Evolutionary conservation across 306 rosid species (phyloP).

Genomic region (Dryas drummondii): DNA sequence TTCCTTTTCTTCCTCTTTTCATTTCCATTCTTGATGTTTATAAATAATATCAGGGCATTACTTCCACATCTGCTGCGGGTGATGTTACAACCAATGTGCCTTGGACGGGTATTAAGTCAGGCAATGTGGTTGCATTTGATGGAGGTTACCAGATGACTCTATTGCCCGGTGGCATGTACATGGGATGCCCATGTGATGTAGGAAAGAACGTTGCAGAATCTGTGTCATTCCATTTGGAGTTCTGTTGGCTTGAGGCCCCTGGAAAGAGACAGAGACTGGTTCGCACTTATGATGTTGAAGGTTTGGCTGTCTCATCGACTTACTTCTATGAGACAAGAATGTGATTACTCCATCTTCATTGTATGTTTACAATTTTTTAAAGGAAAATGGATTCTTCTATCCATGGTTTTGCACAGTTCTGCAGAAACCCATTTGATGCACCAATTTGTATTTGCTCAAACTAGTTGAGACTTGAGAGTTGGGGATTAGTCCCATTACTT

Average conservation of each 20-base stretch:
- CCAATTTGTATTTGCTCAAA: background rate
- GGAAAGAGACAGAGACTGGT: constrained; percentile 80
- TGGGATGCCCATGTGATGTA: constrained; percentile 86
- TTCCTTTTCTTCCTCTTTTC: background rate
- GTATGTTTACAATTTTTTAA: background rate
- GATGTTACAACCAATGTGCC: constrained; percentile 69
- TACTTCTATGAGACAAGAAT: constrained; percentile 65
- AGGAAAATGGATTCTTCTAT: background rate
- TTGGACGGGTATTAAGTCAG: constrained; percentile 74
- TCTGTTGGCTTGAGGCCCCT: constrained; percentile 87
- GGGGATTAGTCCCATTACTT: background rate
- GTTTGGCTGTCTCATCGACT: constrained; percentile 93
- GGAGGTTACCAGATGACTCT: constrained; percentile 78
- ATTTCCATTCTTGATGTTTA: background rate
- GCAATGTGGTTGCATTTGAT: constrained; percentile 58
- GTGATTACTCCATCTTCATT: constrained; percentile 29
- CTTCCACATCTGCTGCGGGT: constrained; percentile 48
- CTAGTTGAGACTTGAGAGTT: background rate
- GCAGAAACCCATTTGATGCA: background rate
- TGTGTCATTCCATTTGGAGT: constrained; percentile 84
- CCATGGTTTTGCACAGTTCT: background rate
- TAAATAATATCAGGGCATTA: constrained; percentile 55
- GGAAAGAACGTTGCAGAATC: constrained; percentile 71
- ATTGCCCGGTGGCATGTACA: constrained; percentile 92
- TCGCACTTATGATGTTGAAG: constrained; percentile 84